A percentile compares a stretch with the other conserved stretches of the same genome.
Conservation (phyloP, 768 basidiomycete genomes). For the Tulasnella sp. region DNA sequence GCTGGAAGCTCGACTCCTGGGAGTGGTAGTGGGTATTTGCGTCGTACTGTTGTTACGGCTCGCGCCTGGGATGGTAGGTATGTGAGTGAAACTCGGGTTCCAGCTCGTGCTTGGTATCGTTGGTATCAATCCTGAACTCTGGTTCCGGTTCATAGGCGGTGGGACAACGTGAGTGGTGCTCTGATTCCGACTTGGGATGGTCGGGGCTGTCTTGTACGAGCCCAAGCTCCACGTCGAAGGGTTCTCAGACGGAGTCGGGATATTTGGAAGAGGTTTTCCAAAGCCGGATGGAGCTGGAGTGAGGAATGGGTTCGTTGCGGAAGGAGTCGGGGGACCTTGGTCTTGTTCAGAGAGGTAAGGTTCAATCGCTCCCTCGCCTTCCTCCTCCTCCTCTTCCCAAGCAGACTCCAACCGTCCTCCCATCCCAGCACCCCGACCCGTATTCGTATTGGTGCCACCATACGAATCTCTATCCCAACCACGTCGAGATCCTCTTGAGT, state of each 20-base stretch:
- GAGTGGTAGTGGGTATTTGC: not conserved
- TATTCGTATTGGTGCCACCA: not conserved
- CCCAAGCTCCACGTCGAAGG: not conserved
- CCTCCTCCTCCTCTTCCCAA: not conserved
- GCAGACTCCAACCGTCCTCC: not conserved
- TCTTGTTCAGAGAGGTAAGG: not conserved
- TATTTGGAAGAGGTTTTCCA: not conserved
- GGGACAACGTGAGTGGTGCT: not conserved
- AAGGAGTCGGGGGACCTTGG: not conserved
- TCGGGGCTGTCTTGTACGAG: not conserved
- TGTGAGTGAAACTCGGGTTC: not conserved
- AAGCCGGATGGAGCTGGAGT: not conserved
- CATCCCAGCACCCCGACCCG: not conserved
- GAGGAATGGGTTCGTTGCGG: not conserved
- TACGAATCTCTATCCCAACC: not conserved
- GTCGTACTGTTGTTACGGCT: not conserved
- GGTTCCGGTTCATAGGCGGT: not conserved
- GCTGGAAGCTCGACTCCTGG: not conserved
- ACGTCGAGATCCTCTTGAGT: not conserved
- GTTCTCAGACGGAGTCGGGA: not conserved
- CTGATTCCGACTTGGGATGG: not conserved
- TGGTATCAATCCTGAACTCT: not conserved
- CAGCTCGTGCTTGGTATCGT: not conserved
- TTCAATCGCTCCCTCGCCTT: not conserved
- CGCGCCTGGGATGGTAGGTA: not conserved